Percentiles rank a stretch among this genome's conserved stretches.
phyloP scores from a whole-genome alignment of 1,139 yeast genomes.

The Kurtzmaniella quercitrusa region DNA sequence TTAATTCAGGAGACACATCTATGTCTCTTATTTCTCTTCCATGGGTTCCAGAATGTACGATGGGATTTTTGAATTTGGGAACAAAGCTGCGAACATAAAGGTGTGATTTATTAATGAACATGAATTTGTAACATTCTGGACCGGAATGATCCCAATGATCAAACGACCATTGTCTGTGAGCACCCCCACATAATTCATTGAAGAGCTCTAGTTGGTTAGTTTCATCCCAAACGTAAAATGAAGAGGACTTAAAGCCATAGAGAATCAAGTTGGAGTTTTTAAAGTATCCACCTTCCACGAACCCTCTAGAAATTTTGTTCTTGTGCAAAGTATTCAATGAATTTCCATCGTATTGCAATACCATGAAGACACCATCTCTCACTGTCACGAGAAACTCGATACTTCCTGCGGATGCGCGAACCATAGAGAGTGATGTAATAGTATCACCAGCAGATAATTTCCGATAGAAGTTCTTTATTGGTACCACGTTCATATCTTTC shows the following conservation, averaged over 20 bases:
- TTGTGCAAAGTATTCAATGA: slow-evolving; percentile 42
- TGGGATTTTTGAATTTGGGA: slow-evolving; percentile 18
- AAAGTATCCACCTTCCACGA: slow-evolving; percentile 68
- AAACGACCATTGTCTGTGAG: slow-evolving; percentile 79
- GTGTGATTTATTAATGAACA: slow-evolving; percentile 56
- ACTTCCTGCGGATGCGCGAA: slow-evolving; percentile 19
- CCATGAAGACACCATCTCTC: slow-evolving; percentile 61
- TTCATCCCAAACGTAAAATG: slow-evolving; percentile 81
- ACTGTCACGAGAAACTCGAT: slow-evolving; percentile 44
- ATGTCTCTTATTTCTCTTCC: slow-evolving; percentile 83
- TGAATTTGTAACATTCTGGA: slow-evolving; percentile 24
- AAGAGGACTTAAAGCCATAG: slow-evolving; percentile 79
- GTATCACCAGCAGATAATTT: slow-evolving; percentile 72
- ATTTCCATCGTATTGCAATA: slow-evolving; percentile 13
- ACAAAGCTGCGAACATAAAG: slow-evolving; percentile 25
- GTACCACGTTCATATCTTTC: slow-evolving; percentile 14
- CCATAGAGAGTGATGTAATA: slow-evolving; percentile 50
- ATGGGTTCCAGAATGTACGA: slow-evolving; percentile 60
- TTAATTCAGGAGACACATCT: slow-evolving; percentile 38
- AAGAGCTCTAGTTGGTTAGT: slow-evolving; percentile 67
- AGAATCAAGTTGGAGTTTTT: slow-evolving; percentile 49
- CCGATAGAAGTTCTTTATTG: slow-evolving; percentile 36
- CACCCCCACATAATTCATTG: slow-evolving; percentile 83
- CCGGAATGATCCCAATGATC: not conserved
- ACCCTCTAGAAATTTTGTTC: slow-evolving; percentile 70